Conservation (phyloP, 2,329 filamentous ascomycete species). For the Knufia fluminis region DNA sequence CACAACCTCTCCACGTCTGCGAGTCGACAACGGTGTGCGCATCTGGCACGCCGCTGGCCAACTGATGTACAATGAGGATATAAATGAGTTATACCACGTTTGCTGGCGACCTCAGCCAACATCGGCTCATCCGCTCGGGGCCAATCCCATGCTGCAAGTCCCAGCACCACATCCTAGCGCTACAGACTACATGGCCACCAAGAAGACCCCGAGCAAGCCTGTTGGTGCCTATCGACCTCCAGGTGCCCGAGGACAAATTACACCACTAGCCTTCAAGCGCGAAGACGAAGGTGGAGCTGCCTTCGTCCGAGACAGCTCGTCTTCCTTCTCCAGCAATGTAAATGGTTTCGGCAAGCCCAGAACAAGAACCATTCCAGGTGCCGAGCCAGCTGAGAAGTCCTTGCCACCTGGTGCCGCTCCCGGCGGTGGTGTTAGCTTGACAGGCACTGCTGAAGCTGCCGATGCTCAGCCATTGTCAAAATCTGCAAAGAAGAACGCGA, state of each 20-base stretch:
- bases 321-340: conserved; percentile 50
- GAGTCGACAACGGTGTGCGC: conserved; percentile 93
- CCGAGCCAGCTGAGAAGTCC: conserved; percentile 57
- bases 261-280: conserved; percentile 90
- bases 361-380: conserved; percentile 76
- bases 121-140: conserved; percentile 51
- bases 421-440: conserved; percentile 56
- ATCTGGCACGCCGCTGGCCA: conserved; percentile 85
- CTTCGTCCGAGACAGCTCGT: conserved; percentile 69
- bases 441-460: conserved; percentile 53
- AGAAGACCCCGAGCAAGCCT: conserved; percentile 92
- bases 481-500: conserved; percentile 90
- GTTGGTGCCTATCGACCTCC: conserved; percentile 95
- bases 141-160: conserved; percentile 60
- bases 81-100: conserved; percentile 88
- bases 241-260: conserved; percentile 78
- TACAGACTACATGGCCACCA: conserved; percentile 67
- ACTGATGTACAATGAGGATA: conserved; percentile 92
- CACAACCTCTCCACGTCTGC: conserved; percentile 89
- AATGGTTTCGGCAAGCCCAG: conserved; percentile 73
- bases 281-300: conserved; percentile 93
- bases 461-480: conserved; percentile 66
- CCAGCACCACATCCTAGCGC: conserved; percentile 78
- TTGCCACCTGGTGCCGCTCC: conserved; percentile 61
- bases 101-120: conserved; percentile 70